Evolutionary conservation across 495 filamentous ascomycete species (phyloP), one percentile per base, ranked within the genome.

Genomic region (Penicillium samsonianum): DNA sequence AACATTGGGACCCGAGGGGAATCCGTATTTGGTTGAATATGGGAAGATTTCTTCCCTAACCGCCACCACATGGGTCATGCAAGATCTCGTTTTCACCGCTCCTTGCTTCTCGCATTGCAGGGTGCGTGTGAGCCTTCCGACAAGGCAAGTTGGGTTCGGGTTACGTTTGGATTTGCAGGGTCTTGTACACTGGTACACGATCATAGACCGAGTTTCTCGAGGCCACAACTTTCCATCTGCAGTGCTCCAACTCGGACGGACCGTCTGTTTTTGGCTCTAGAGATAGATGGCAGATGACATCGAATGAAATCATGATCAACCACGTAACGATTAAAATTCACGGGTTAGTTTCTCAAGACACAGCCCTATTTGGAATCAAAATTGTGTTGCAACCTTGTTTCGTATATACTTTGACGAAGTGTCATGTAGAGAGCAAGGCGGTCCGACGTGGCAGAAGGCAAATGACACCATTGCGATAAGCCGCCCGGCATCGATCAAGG

Each of bases 391-490:
- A 33, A 14, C 11, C 4, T 12, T 14, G 11, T 12, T 12, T 14
- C 10, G 11, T 3, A 10, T 33, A 10, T 33, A 12, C 11, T 33
- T 12, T 5, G 30, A 12, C 11, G 30, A 10, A 33, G 30, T 33
- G 30, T 4, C 2, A 0, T 33, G 31, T 20, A 31, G 35, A 55
- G 64, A 50, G 41, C 56, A 62, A 65, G 58, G 64, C 61, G 62
- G 62, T 63, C 62, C 25, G 16, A 49, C 38, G 28, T 48, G 55
- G 55, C 55, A 58, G 55, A 58, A 55, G 53, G 56, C 63, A 66
- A 48, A 68, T 67, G 59, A 67, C 67, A 69, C 61, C 65, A 67
- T 67, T 63, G 55, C 65, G 66, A 77, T 65, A 73, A 69, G 67
- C 58, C 50, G 51, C 46, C 26, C 38, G 48, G 26, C 48, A 30